Evolutionary conservation across 1,139 yeast species (phyloP), one percentile per base, ranked within the genome.

Genomic region (Wickerhamiella infanticola): DNA sequence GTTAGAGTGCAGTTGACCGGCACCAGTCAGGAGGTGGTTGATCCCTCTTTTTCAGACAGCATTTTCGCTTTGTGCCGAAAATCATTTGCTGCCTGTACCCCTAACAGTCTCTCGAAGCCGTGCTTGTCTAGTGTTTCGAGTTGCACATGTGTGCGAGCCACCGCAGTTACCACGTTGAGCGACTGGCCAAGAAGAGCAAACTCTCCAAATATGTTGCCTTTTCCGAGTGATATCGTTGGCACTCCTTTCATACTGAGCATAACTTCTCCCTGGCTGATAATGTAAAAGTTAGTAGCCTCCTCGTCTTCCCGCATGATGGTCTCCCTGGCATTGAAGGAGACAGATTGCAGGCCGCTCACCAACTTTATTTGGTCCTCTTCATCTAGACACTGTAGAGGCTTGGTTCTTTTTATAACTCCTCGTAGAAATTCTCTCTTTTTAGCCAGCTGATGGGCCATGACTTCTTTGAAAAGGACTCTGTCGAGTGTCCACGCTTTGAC

Each of bases 341-440:
- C 11, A 11, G 9, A 7, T 11, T 29, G 9, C 7, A 29, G 33
- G 33, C 7, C 11, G 11, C 11, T 11, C 33, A 29, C 33, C 33
- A 29, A 29, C 33, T 29, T 29, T 29, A 29, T 2, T 11, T 11
- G 33, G 9, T 7, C 7, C 11, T 7, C 11, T 29, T 29, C 33
- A 29, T 11, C 11, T 11, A 29, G 11, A 29, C 9, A 11, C 33
- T 29, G 33, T 7, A 90, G 74, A 36, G 88, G 79, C 40, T 90
- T 86, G 46, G 90, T 94, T 55, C 81, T 93, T 60, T 81, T 81
- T 56, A 90, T 72, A 63, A 90, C 85, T 54, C 78, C 83, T 60
- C 88, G 97, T 62, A 88, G 88, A 77, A 88, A 76, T 55, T 81
- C 71, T 64, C 98, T 77, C 71, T 88, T 84, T 65, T 81, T 81